Evolutionary conservation across 75 land plant genomes (phyloP), one percentile per base, ranked within the genome.

Genomic region (Sequoiadendron giganteum): DNA sequence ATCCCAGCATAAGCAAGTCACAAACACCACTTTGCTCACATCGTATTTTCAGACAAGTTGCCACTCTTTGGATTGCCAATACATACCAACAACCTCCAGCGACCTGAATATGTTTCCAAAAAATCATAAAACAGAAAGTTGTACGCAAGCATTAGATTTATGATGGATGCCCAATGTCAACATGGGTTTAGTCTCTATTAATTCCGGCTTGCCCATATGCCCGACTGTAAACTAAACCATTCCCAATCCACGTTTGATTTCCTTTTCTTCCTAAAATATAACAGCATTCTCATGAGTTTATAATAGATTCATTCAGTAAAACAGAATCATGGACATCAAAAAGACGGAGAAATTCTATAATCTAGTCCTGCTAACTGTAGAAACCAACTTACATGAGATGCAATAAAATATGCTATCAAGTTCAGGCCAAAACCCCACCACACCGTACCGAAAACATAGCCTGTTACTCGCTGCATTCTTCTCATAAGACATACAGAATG

Each of bases 71-170:
- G 32, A 93, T 93, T 16, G 95, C 94, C 58, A 98, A 93, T 11
- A 96, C 91, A 87, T 96, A 98, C 99, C 98, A 98, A 78, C 98
- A 95, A 14, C 95, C 97, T 36, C 99, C 98, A 15, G 95, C 96
- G 18, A 95, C 99, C 97, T 98, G 88, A 61, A 56, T 34, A 58
- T 21, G 30, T 28, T 76, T 88, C 16, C 8, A 45, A 61, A 75
- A 87, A 18, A 54, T 25, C 28, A 82, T 10, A 34, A 32, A 34
- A 34, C 15, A 75, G 38, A 2, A 34, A 75, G 34, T 75, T 75
- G 34, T 34, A 10, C 34, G 3, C 14, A 75, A 11, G 16, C 13
- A 2, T 75, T 32, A 75, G 77, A 34, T 75, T 34, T 75, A 1
- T 9, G 32, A 75, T 32, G 39, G 39, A 34, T 10, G 39, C 77